Conservation (phyloP, 805 yeast genomes). For the Wickerhamomyces sydowiorum region DNA sequence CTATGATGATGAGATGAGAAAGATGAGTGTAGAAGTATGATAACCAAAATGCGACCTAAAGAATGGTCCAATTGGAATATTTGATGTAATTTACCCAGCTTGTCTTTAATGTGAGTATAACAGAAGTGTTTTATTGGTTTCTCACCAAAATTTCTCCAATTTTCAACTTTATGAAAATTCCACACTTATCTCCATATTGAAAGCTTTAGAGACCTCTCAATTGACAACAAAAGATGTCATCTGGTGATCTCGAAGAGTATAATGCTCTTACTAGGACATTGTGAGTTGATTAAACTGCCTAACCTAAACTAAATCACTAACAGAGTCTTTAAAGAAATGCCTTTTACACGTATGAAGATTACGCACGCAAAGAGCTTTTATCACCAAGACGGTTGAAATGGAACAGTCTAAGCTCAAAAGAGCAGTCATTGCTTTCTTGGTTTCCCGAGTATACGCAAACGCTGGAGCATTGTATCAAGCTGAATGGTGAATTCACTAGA, state of each 20-base stretch:
- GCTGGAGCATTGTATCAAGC: constrained; percentile 35
- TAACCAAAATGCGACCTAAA: too few species aligned
- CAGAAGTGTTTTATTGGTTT: too few species aligned
- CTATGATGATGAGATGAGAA: too few species aligned
- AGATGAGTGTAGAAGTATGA: too few species aligned
- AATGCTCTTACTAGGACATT: constrained; percentile 1
- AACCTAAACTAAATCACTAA: not conserved
- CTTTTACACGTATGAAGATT: constrained; percentile 26
- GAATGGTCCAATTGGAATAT: too few species aligned
- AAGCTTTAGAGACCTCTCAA: too few species aligned
- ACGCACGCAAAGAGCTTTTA: constrained; percentile 27
- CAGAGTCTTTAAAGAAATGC: constrained; percentile 12
- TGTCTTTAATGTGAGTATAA: too few species aligned
- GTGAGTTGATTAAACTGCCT: not conserved
- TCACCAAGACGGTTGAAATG: constrained; percentile 29
- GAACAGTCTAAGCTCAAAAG: constrained; percentile 32
- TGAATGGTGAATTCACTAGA: constrained; percentile 39
- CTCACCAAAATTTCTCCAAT: too few species aligned
- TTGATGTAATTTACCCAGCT: too few species aligned
- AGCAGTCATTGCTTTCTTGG: constrained; percentile 44
- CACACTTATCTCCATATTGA: too few species aligned
- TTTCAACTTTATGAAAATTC: too few species aligned
- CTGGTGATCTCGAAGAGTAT: not conserved
- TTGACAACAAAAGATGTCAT: not conserved
- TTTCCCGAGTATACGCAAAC: constrained; percentile 35